These are phyloP conservation scores for Tolypocladium capitatum DNA, from an alignment of 2,329 filamentous ascomycete genomes.

Conservation along the genomic window DNA sequence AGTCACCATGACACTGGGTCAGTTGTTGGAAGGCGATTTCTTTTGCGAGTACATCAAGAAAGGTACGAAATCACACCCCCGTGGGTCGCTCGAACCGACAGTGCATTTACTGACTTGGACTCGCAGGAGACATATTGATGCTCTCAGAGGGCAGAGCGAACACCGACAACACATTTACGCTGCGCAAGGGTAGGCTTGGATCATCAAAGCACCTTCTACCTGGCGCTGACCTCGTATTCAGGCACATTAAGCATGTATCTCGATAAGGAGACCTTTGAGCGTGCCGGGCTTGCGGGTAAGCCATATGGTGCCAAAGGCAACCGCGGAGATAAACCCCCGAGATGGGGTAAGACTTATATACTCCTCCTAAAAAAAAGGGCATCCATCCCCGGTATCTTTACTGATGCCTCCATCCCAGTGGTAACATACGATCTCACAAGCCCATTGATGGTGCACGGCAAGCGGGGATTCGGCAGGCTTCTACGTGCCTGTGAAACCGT, in stretches of 20 bases:
- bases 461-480: conserved; percentile 69
- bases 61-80: conserved; percentile 30
- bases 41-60: conserved; percentile 76
- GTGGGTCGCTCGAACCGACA: background rate
- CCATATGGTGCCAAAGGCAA: conserved; percentile 46
- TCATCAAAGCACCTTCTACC: conserved; percentile 1
- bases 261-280: conserved; percentile 70
- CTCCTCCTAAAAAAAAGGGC: background rate
- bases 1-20: conserved; percentile 58
- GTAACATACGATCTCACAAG: conserved; percentile 64
- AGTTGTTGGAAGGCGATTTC: conserved; percentile 61
- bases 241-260: conserved; percentile 64
- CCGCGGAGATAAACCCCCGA: conserved; percentile 47
- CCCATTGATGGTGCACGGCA: conserved; percentile 68
- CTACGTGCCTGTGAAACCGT: conserved; percentile 69
- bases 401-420: conserved; percentile 30
- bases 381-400: background rate
- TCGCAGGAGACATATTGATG: conserved; percentile 63
- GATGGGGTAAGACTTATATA: conserved; percentile 49
- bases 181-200: conserved; percentile 47
- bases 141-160: conserved; percentile 64
- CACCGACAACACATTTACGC: conserved; percentile 57
- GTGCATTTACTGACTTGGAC: background rate
- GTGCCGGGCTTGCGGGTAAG: conserved; percentile 65
- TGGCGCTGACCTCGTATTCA: conserved; percentile 13